These are phyloP conservation scores for Chaetomium sp. DNA, from an alignment of 2,329 filamentous ascomycete genomes.

Conservation along the genomic window DNA sequence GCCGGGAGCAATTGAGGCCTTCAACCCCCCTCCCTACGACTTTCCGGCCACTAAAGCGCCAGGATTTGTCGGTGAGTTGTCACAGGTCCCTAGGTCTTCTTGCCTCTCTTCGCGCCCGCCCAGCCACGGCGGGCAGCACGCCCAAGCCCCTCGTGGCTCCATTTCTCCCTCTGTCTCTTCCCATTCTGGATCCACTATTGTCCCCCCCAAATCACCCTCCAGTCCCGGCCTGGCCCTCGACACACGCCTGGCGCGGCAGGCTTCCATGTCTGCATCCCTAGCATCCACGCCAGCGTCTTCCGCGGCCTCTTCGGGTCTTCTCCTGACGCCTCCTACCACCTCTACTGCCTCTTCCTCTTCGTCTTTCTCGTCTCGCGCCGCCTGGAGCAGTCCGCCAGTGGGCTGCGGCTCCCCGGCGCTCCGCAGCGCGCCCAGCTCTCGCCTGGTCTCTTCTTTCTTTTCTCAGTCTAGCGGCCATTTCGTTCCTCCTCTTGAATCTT, in stretches of 20 bases:
- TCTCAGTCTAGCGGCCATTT: slow-evolving; percentile 57
- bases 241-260: slow-evolving; percentile 36
- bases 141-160: slow-evolving; percentile 9
- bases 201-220: slow-evolving; percentile 15
- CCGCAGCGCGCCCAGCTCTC: slow-evolving; percentile 35
- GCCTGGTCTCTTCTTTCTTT: slow-evolving; percentile 51
- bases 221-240: slow-evolving; percentile 36
- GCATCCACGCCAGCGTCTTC: slow-evolving; percentile 35
- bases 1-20: slow-evolving; percentile 53
- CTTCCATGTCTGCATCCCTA: slow-evolving; percentile 35
- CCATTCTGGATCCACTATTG: slow-evolving; percentile 32
- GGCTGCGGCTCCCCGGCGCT: slow-evolving; percentile 34
- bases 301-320: slow-evolving; percentile 37
- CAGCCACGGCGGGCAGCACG: slow-evolving; percentile 5
- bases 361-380: slow-evolving; percentile 31
- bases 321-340: slow-evolving; percentile 39
- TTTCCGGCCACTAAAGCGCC: slow-evolving; percentile 51
- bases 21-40: slow-evolving; percentile 46
- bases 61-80: slow-evolving; percentile 60
- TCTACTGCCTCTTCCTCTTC: slow-evolving; percentile 39
- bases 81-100: slow-evolving; percentile 43
- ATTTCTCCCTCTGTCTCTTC: slow-evolving; percentile 35
- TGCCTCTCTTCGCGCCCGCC: slow-evolving; percentile 21
- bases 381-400: slow-evolving; percentile 38
- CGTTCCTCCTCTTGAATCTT: slow-evolving; percentile 54